Conservation (phyloP, 257 asterid species). For the Solanum tarijense region DNA sequence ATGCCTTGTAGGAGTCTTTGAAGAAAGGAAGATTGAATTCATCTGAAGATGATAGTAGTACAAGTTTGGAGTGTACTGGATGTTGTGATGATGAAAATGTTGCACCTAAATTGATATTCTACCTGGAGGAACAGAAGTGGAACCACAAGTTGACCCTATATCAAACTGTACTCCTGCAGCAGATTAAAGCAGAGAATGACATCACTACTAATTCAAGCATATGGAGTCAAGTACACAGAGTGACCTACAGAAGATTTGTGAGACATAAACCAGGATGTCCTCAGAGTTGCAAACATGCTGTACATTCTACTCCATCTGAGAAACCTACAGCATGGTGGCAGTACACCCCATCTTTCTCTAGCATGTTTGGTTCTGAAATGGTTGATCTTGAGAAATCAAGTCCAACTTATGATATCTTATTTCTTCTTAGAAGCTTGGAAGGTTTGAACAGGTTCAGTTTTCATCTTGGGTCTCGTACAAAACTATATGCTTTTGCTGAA, state of each 20-base stretch:
- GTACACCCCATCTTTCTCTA: conserved; percentile 27
- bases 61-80: conserved; percentile 18
- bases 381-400: conserved; percentile 34
- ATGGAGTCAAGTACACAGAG: conserved; percentile 59
- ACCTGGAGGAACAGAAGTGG: conserved; percentile 56
- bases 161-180: conserved; percentile 56
- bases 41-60: conserved; percentile 17
- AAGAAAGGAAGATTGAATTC: conserved; percentile 27
- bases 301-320: conserved; percentile 20
- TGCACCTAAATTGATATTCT: conserved; percentile 43
- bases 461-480: conserved; percentile 50
- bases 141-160: conserved; percentile 48
- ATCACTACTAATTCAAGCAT: conserved; percentile 27
- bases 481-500: conserved; percentile 38
- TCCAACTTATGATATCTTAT: conserved; percentile 50
- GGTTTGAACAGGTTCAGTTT: conserved; percentile 58
- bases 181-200: conserved; percentile 35
- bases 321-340: conserved; percentile 17
- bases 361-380: conserved; percentile 28
- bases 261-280: conserved; percentile 14
- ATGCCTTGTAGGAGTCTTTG: conserved; percentile 24
- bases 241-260: conserved; percentile 44
- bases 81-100: conserved; percentile 26
- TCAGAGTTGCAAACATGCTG: conserved; percentile 13
- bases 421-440: conserved; percentile 73